A percentile compares a stretch with the other conserved stretches of the same genome.
These are phyloP conservation scores for Melampsora americana DNA, from an alignment of 1,284 basidiomycete genomes.

Conservation along the genomic window DNA sequence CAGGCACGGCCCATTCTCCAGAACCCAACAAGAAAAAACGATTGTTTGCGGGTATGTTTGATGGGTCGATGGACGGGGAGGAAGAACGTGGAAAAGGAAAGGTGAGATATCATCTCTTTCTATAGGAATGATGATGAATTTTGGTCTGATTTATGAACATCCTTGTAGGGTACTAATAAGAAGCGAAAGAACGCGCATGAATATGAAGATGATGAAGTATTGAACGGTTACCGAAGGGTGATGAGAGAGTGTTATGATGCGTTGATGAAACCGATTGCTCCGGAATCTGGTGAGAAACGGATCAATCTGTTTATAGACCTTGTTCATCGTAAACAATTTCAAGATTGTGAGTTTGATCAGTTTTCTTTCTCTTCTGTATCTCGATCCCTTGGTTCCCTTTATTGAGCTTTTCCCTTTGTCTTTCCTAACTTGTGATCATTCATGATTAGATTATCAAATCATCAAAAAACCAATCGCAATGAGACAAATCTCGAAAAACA, in stretches of 20 bases:
- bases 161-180: constrained; percentile 17
- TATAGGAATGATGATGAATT: background rate
- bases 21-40: constrained; percentile 43
- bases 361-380: background rate
- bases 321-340: constrained; percentile 43
- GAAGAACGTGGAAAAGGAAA: constrained; percentile 38
- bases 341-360: constrained; percentile 34
- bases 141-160: background rate
- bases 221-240: constrained; percentile 27
- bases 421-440: background rate
- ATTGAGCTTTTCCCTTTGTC: background rate
- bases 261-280: constrained; percentile 42
- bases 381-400: background rate
- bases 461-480: constrained; percentile 54
- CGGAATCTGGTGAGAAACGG: constrained; percentile 40
- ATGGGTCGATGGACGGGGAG: constrained; percentile 37
- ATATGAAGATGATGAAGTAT: constrained; percentile 15
- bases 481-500: constrained; percentile 53
- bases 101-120: constrained; percentile 8
- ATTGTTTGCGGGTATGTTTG: constrained; percentile 21
- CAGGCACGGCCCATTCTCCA: constrained; percentile 27
- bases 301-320: constrained; percentile 43
- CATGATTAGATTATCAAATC: constrained; percentile 46
- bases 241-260: constrained; percentile 45
- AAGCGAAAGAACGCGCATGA: constrained; percentile 35